Base-by-base conservation (phyloP, 108 stramenopile species). In the Cyclotella distinguenda region DNA sequence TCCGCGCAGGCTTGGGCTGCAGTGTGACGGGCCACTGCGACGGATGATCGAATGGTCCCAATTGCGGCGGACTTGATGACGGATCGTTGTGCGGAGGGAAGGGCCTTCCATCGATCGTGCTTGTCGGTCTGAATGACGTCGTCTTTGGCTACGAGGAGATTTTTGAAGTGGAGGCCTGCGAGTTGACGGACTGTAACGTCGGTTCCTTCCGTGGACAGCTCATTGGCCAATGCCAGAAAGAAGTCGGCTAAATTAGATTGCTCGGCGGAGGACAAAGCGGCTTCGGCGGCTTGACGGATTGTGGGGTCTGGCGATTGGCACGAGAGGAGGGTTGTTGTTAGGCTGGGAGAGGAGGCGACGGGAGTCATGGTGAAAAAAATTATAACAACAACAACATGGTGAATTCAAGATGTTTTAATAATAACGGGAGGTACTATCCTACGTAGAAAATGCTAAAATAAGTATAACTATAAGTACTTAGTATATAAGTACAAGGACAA, bases 111-210 rank as follows among this genome's bases (percentile, higher is more conserved):
- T 47, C 66, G 48, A 28, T 86, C 53, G 49, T 79, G 79, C 31
- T 88, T 86, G 25, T 79, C 66, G 23, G 70, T 54, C 46, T 84
- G 84, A 26, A 89, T 30, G 38, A 69, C 69, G n/a, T 84, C 83
- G 44, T 90, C 85, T 68, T 93, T 83, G 32, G 86, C 90, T 15
- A 66, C 74, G 19, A 96, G 69, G 4, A 89, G 38, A 68, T 96
- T 96, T 71, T 96, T 96, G 44, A 96, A 75, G 77, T 90, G 68
- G 13, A 96, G 50, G 21, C 90, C 93, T 11, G 93, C 90, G 53
- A 89, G 70, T 57, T 90, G 87, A 30, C 95, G 87, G 15, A 74
- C 84, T 18, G 67, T 70, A 12, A 82, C 34, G 36, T 78, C 77
- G 33, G 74, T 77, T 7, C 81, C 87, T 65, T 91, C 93, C 46